phyloP scores from a whole-genome alignment of 2,329 filamentous ascomycete genomes.

The Aureobasidium sp. region DNA sequence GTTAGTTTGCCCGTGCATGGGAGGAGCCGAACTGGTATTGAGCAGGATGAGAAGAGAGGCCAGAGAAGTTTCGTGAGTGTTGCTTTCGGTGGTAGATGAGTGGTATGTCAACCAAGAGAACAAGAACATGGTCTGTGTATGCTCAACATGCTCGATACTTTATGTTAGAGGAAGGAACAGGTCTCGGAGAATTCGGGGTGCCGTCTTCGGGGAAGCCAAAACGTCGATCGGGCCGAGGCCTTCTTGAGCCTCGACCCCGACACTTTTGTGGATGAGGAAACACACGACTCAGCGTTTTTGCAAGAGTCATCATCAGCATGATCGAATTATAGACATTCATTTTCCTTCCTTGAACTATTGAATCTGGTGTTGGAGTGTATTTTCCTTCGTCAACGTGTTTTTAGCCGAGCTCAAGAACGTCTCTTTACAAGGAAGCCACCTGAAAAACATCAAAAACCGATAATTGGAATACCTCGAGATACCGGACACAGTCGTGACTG shows the following conservation, averaged over 20 bases:
- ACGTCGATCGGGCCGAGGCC: conserved; percentile 9
- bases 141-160: not conserved
- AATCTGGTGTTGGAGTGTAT: not conserved
- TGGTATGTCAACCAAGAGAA: not conserved
- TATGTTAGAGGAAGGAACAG: not conserved
- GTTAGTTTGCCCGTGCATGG: conserved; percentile 29
- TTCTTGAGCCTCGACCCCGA: not conserved
- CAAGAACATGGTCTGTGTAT: accelerated
- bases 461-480: not conserved
- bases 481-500: not conserved
- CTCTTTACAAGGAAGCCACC: not conserved
- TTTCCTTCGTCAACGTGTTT: not conserved
- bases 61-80: conserved; percentile 30
- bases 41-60: conserved; percentile 24
- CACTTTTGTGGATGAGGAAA: not conserved
- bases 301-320: not conserved
- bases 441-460: not conserved
- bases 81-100: conserved; percentile 3
- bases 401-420: not conserved
- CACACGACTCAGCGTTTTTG: conserved; percentile 6
- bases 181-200: not conserved
- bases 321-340: not conserved
- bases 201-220: conserved; percentile 5
- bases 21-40: conserved; percentile 32
- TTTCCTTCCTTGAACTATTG: not conserved